phyloP scores from a whole-genome alignment of 345 rosid genomes.

The Eucalyptus sp. region DNA sequence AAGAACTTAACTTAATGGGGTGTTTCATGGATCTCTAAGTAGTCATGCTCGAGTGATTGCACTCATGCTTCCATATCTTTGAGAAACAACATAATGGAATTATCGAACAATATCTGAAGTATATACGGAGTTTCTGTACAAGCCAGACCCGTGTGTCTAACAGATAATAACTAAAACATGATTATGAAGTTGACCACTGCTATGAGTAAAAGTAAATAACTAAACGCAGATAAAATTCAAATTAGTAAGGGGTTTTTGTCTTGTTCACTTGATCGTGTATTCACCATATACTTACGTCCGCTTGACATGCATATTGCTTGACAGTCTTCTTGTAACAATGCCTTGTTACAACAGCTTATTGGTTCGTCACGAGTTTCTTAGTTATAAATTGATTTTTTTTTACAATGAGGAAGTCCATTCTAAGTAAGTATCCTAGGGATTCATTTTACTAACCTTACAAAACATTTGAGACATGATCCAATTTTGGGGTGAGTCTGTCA shows the following conservation, averaged over 20 bases:
- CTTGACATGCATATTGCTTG: not conserved
- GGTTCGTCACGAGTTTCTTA: not conserved
- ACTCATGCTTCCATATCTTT: not conserved
- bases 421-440: not conserved
- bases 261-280: not conserved
- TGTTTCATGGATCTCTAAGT: not conserved
- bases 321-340: not conserved
- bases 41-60: not conserved
- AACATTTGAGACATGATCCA: not conserved
- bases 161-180: too few species aligned
- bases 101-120: not conserved
- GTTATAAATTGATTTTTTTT: too few species aligned
- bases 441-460: not conserved
- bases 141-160: not conserved
- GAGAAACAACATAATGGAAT: not conserved
- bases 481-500: not conserved
- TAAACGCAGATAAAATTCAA: not conserved
- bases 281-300: not conserved
- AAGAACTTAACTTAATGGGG: not conserved
- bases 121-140: not conserved
- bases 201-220: not conserved
- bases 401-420: not conserved
- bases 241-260: not conserved
- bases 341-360: not conserved
- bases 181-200: not conserved